phyloP scores from a whole-genome alignment of 2,329 filamentous ascomycete genomes.

The Fusarium brevicatenulatum region DNA sequence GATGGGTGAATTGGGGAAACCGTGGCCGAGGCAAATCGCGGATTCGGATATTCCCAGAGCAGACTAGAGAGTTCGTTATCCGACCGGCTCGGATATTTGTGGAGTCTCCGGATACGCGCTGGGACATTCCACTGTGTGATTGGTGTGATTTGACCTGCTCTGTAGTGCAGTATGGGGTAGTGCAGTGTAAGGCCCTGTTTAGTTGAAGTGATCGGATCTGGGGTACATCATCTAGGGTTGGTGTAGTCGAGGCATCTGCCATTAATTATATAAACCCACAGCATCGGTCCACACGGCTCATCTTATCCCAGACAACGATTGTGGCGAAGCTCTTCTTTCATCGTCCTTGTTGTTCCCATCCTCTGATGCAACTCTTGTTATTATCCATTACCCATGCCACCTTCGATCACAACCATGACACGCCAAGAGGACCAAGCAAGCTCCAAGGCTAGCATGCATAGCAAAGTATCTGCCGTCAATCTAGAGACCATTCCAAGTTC shows the following conservation, averaged over 20 bases:
- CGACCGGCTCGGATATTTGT: background rate
- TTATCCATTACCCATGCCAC: background rate
- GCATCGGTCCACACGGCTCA: background rate
- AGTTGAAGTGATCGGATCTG: background rate
- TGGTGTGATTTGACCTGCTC: no score
- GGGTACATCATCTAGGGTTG: background rate
- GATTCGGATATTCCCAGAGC: background rate
- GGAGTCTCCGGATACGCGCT: no score
- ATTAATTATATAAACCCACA: background rate
- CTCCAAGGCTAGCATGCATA: background rate
- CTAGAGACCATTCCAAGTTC: background rate
- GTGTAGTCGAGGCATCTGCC: background rate
- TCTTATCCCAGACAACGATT: background rate
- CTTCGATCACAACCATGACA: background rate
- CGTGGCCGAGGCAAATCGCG: background rate
- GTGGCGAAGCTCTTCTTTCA: no score
- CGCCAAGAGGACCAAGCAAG: background rate
- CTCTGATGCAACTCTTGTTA: fast-evolving
- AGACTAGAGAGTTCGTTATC: background rate
- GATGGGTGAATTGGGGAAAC: background rate
- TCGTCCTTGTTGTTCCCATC: background rate
- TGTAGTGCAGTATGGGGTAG: background rate
- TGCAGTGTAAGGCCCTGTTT: background rate
- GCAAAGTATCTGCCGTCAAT: background rate
- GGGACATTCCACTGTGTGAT: no score